Base-by-base conservation (phyloP, 148 eudicot genomes). In the Heliosperma pusillum region DNA sequence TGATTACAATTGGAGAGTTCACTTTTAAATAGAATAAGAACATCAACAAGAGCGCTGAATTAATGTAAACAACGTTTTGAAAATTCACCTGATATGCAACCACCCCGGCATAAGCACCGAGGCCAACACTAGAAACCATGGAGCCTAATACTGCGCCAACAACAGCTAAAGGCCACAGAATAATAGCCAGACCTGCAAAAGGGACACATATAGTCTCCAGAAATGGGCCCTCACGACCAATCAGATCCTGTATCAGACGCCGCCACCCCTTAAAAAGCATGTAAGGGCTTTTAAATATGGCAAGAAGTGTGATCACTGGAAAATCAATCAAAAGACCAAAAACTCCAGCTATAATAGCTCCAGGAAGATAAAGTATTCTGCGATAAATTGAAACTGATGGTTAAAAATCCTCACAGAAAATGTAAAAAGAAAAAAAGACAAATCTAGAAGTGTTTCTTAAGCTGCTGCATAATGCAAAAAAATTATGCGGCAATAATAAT, bases 151-250 rank as follows among this genome's bases (percentile, higher is more conserved):
- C 86, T 10, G 98, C 97, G 59, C 96, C 97, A 33, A 66, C 85
- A 82, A 94, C 98, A 75, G 96, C 98, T 82, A 90, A 80, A 4
- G 98, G 98, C 98, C 98, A 94, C 25, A 94, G 85, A 75, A 94
- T 76, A 72, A 94, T 92, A 25, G 98, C 97, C 74, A 94, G 89
- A 67, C 96, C 98, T 10, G 97, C 98, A 80, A 94, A 86, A 27
- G 98, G 98, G 62, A 94, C 98, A 80, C 98, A 94, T 69, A 94
- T 87, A 27, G 96, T 89, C 83, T 94, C 98, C 84, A 94, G 83
- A 77, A 94, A 94, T 55, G 98, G 98, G 56, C 98, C 98, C 81
- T 91, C 98, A 1, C 98, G 90, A 50, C 98, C 98, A 66, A 94
- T 89, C 57, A 93, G 80, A 74, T 94, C 98, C 30, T 90, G 91